Evolutionary conservation across 208 protist genomes (phyloP).

Genomic region (Herpetomonas samuelpessoai): DNA sequence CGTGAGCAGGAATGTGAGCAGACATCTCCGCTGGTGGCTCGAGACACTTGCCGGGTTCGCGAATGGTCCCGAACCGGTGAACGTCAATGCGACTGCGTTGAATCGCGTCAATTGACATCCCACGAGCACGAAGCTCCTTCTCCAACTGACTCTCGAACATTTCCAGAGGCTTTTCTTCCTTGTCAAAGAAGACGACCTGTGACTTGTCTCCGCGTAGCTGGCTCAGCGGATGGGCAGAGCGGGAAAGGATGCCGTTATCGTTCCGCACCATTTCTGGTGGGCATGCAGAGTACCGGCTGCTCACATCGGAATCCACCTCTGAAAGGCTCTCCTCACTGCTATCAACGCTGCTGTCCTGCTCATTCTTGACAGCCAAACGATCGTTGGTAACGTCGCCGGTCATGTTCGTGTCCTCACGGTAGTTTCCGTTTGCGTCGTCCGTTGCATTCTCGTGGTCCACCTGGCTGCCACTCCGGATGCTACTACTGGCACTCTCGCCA

Average conservation of each 20-base stretch:
- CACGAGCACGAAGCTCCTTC: conserved; percentile 26
- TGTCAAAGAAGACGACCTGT: conserved; percentile 1
- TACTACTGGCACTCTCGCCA: too few relatives aligned
- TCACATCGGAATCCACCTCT: conserved; percentile 10
- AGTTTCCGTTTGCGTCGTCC: not conserved
- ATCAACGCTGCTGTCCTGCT: not conserved
- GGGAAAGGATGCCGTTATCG: conserved; percentile 55
- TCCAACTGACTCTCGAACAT: conserved; percentile 45
- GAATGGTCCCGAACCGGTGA: conserved; percentile 66
- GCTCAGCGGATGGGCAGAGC: conserved; percentile 12
- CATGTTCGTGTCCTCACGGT: not conserved
- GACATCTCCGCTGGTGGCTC: conserved; percentile 48
- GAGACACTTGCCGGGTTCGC: conserved; percentile 80
- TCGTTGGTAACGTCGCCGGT: not conserved
- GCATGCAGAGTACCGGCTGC: conserved; percentile 20
- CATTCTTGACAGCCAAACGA: not conserved
- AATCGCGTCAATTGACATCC: conserved; percentile 33
- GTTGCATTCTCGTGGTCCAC: not conserved
- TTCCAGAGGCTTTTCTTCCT: conserved; percentile 31
- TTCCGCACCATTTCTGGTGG: conserved; percentile 30
- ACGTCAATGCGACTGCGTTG: conserved; percentile 44
- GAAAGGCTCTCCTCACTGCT: conserved; percentile 9
- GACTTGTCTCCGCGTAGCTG: conserved; percentile 3
- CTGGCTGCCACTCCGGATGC: not conserved
- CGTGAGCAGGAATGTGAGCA: conserved; percentile 36